Conservation (phyloP, 495 filamentous ascomycete genomes). For the Pyronema omphalodes region DNA sequence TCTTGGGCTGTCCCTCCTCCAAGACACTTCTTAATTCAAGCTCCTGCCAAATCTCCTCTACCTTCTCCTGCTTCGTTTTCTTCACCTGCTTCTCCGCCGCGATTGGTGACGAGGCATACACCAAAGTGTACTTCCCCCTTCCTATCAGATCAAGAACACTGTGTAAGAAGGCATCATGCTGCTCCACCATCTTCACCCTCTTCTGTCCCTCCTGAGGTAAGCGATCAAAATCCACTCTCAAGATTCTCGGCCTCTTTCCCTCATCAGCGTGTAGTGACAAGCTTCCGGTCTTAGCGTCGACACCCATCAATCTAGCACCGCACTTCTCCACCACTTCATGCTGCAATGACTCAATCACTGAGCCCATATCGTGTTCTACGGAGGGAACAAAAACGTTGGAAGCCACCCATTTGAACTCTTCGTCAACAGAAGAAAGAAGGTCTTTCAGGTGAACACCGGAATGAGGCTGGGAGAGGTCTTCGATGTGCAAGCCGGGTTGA, state of each 20-base stretch:
- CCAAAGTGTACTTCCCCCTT: constrained; percentile 38
- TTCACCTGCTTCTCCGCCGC: constrained; percentile 4
- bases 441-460: constrained; percentile 34
- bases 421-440: constrained; percentile 20
- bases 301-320: constrained; percentile 32
- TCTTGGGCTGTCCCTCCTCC: constrained; percentile 11
- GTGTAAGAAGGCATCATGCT: constrained; percentile 36
- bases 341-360: constrained; percentile 34
- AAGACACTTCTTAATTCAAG: constrained; percentile 23
- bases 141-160: constrained; percentile 39
- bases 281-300: constrained; percentile 37
- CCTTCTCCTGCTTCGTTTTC: background rate
- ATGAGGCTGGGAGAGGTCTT: constrained; percentile 50
- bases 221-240: constrained; percentile 17
- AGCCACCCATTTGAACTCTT: constrained; percentile 18
- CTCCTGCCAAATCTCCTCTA: constrained; percentile 2
- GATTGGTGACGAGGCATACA: constrained; percentile 39
- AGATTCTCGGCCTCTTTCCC: constrained; percentile 21
- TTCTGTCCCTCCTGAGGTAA: constrained; percentile 9
- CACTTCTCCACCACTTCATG: constrained; percentile 32
- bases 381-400: constrained; percentile 2
- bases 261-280: constrained; percentile 10
- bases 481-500: constrained; percentile 56
- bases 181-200: constrained; percentile 15
- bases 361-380: constrained; percentile 26